Percentiles rank a stretch among this genome's conserved stretches.
phyloP scores from a whole-genome alignment of 345 rosid genomes.

The Sisymbrium altissimum region DNA sequence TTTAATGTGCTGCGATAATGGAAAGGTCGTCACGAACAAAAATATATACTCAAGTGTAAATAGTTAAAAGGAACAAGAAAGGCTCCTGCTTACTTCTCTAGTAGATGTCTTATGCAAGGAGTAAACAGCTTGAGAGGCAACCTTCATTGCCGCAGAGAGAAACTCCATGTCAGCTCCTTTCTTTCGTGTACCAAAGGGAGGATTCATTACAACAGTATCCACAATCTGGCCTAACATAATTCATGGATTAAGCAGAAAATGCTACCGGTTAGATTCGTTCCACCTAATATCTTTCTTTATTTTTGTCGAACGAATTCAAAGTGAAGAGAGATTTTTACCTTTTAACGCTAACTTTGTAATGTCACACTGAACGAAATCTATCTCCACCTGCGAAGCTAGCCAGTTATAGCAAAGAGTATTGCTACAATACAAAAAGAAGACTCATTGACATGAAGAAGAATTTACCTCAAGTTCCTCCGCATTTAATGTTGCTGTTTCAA shows the following conservation, averaged over 20 bases:
- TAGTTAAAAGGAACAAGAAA: background rate
- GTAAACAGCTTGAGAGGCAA: constrained; percentile 84
- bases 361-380: constrained; percentile 71
- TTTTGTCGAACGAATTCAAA: background rate
- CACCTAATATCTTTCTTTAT: background rate
- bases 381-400: constrained; percentile 61
- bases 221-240: constrained; percentile 49
- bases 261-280: background rate
- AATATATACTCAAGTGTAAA: background rate
- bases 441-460: constrained; percentile 4
- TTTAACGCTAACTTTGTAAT: constrained; percentile 55
- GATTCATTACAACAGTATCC: constrained; percentile 92
- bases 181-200: constrained; percentile 92
- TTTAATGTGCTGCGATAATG: constrained; percentile 61
- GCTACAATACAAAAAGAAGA: background rate
- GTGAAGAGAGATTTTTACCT: constrained; percentile 43
- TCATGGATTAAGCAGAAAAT: background rate
- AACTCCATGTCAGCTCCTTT: constrained; percentile 93
- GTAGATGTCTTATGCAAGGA: constrained; percentile 98
- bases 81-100: constrained; percentile 62
- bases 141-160: constrained; percentile 66
- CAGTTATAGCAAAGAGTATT: background rate
- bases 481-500: constrained; percentile 66
- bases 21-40: background rate
- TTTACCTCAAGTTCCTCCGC: constrained; percentile 84